A percentile compares a stretch with the other conserved stretches of the same genome.
phyloP scores from a whole-genome alignment of 2,329 filamentous ascomycete species.

The Thelonectria blattea region DNA sequence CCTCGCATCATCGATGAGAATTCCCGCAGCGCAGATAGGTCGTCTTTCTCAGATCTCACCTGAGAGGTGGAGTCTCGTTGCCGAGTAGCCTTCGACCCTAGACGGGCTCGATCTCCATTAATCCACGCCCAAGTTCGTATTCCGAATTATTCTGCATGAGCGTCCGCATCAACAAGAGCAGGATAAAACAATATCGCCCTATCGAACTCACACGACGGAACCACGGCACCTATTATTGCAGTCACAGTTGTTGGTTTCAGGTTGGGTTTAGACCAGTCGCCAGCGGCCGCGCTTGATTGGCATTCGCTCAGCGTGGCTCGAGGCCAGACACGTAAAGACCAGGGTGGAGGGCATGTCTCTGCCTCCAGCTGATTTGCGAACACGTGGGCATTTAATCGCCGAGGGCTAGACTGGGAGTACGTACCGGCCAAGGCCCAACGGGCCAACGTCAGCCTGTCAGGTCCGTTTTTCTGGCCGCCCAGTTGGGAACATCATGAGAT shows the following conservation, averaged over 20 bases:
- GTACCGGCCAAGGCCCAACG: too few species aligned
- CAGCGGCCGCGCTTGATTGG: neutral
- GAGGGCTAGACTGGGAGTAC: too few species aligned
- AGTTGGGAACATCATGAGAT: neutral
- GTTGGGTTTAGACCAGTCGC: constrained; percentile 10
- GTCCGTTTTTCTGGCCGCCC: constrained; percentile 6
- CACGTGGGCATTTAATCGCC: neutral
- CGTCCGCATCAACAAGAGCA: too few species aligned
- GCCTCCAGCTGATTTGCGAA: neutral
- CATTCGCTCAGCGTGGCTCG: neutral
- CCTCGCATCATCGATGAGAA: too few species aligned
- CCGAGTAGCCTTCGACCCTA: too few species aligned
- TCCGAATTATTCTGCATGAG: too few species aligned
- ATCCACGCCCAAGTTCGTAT: too few species aligned
- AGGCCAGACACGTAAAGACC: neutral
- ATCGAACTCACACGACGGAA: neutral
- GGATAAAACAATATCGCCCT: too few species aligned
- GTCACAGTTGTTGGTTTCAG: constrained; percentile 3
- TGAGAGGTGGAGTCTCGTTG: too few species aligned
- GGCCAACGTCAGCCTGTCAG: neutral
- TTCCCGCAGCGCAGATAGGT: too few species aligned
- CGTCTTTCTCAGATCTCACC: too few species aligned
- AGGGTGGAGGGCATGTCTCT: neutral
- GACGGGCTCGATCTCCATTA: too few species aligned
- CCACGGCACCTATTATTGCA: neutral